Base-by-base conservation (phyloP, 176 grass and related monocot genomes). In the Saccharum officinarum region DNA sequence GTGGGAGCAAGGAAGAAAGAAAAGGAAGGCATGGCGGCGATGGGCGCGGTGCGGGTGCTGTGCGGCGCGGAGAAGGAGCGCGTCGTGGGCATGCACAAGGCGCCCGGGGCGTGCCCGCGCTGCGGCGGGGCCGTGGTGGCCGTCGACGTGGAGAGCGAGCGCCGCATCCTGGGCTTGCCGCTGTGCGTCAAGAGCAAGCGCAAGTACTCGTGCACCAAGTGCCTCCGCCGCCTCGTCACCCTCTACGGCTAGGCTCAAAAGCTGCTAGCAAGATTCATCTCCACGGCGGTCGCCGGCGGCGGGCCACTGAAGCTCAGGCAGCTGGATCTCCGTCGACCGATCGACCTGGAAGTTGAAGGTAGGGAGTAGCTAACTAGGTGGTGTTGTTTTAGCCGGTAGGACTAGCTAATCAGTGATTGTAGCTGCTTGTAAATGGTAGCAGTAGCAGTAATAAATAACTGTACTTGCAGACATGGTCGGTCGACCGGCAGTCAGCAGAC, bases 181-280 rank as follows among this genome's bases (percentile, higher is more conserved):
- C 77, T 98, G 15, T 95, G 91, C 84, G 22, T 88, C 73, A 90
- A 92, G 93, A 93, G 20, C 77, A 98, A 92, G 85, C 88, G 91
- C 81, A 93, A 86, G 72, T 98, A 83, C 89, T 90, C 91, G 68
- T 98, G 95, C 88, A 76, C 74, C 69, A 40, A 38, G 34, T 98
- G 95, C 72, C 76, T 92, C 36, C 87, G 93, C 25, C 91, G 91
- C 64, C 89, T 98, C 76, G 95, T 91, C 80, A 82, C 92, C 52
- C 71, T 59, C 54, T 59, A 59, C 20, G 50, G 50, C 50, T 55
- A 55, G 54, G 18, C 54, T 22, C 6, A 5, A 6, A 5, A 52
- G 23, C 25, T 3, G 62, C 23, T 31, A 50, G 25, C 12, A 25
- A 26, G 61, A 15, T 14, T 28, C 10, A 7, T 5, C 6, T 54